Evolutionary conservation across 1,139 yeast genomes (phyloP).

Genomic region (Pichia kudriavzevii): DNA sequence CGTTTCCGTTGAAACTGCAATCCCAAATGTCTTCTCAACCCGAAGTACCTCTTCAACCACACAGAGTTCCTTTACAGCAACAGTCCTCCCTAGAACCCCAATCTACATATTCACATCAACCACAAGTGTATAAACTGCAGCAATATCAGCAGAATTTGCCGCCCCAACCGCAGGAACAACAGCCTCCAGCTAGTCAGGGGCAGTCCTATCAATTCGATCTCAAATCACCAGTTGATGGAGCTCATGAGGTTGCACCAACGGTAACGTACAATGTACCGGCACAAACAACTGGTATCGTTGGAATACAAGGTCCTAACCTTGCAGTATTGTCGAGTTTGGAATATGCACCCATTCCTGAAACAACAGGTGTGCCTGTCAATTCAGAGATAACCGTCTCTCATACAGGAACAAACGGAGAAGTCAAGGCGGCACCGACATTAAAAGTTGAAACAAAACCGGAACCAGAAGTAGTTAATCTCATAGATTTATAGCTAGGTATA

Average conservation of each 20-base stretch:
- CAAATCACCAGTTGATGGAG: background rate
- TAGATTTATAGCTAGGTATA: conserved; percentile 10
- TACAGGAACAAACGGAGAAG: background rate
- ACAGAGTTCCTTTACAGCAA: background rate
- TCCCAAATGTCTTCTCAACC: background rate
- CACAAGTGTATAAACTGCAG: conserved; percentile 6
- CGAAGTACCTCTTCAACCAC: background rate
- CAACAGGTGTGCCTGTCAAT: too few species aligned
- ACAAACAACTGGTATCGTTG: too few species aligned
- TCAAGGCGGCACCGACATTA: too few species aligned
- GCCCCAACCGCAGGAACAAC: background rate
- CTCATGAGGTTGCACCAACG: background rate
- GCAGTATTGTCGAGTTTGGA: background rate
- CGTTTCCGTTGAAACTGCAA: too few species aligned
- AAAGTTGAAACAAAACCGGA: background rate
- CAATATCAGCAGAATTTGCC: background rate
- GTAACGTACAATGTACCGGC: background rate
- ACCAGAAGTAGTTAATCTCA: conserved; percentile 9
- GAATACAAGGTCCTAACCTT: too few species aligned
- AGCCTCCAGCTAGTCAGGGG: too few species aligned
- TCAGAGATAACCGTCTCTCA: too few species aligned
- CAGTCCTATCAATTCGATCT: too few species aligned
- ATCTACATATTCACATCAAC: background rate
- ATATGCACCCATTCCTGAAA: conserved; percentile 2
- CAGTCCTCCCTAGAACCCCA: background rate